These are phyloP conservation scores for Diaporthe destruens DNA, from an alignment of 2,329 filamentous ascomycete species.

Conservation along the genomic window DNA sequence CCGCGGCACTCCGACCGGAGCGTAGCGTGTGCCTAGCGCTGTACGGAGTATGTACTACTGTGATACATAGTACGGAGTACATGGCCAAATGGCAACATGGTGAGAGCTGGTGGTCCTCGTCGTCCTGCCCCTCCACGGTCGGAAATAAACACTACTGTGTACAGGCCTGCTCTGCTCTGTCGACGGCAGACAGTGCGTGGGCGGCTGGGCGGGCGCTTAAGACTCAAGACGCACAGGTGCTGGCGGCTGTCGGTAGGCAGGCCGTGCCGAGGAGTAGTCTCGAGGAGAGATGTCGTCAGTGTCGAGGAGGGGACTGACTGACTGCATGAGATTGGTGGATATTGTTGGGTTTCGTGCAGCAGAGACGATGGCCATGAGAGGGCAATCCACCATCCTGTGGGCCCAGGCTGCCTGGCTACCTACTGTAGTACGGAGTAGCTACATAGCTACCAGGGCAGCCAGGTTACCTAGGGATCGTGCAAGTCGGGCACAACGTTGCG, in stretches of 20 bases:
- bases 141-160: no score
- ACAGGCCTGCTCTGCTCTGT: no score
- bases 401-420: not conserved
- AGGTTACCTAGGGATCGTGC: no score
- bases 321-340: constrained; percentile 7
- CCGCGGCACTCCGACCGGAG: constrained; percentile 20
- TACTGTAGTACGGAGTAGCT: no score
- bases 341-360: constrained; percentile 2
- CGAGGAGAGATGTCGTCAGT: constrained; percentile 12
- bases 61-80: no score
- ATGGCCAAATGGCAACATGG: no score
- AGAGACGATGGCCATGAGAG: not conserved
- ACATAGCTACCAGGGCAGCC: no score
- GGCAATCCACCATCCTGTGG: not conserved
- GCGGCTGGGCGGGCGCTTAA: not conserved
- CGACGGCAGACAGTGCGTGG: not conserved
- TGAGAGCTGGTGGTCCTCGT: no score
- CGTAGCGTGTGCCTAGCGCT: constrained; percentile 11
- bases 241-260: constrained; percentile 16
- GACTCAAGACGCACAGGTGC: not conserved
- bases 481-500: not conserved
- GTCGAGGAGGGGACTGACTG: not conserved
- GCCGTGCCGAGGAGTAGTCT: not conserved
- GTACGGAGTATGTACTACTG: not conserved
- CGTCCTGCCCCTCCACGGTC: not conserved